Conservation (phyloP, 345 rosid species). For the Hypericum perforatum region DNA sequence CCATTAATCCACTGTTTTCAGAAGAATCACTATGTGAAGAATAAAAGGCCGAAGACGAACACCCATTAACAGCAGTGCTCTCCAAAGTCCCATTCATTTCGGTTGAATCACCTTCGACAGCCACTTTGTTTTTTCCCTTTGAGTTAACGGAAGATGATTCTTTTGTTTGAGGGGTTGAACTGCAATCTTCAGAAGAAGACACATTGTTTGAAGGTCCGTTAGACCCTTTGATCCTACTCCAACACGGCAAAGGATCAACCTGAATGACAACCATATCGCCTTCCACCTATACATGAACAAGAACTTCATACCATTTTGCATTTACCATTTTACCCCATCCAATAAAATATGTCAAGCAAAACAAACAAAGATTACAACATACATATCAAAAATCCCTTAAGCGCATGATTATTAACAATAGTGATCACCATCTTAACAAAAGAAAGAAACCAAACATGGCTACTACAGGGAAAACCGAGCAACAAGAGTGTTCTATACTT, state of each 20-base stretch:
- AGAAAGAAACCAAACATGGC: neutral
- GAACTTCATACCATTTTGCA: constrained; percentile 5
- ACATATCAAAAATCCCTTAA: no score
- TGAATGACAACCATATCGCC: constrained; percentile 65
- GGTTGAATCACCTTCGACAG: constrained; percentile 15
- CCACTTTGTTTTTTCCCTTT: constrained; percentile 27
- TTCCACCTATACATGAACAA: constrained; percentile 41
- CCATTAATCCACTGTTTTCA: constrained; percentile 25
- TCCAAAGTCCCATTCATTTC: constrained; percentile 12
- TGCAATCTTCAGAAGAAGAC: constrained; percentile 24
- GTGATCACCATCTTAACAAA: no score
- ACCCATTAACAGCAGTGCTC: constrained; percentile 16
- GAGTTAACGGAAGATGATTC: constrained; percentile 14
- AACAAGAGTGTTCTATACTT: constrained; percentile 23
- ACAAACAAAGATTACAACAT: no score
- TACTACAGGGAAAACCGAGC: neutral
- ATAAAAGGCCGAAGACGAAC: constrained; percentile 19
- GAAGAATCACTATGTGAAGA: constrained; percentile 17
- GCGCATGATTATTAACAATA: no score
- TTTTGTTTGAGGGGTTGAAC: constrained; percentile 18
- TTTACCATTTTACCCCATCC: neutral
- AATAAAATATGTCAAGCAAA: neutral
- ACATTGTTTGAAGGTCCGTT: constrained; percentile 24
- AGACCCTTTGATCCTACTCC: constrained; percentile 87
- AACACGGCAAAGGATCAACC: constrained; percentile 48